Percentiles rank a stretch among this genome's conserved stretches.
phyloP scores from a whole-genome alignment of 2,329 filamentous ascomycete species.

The Pseudogymnoascus sp. region DNA sequence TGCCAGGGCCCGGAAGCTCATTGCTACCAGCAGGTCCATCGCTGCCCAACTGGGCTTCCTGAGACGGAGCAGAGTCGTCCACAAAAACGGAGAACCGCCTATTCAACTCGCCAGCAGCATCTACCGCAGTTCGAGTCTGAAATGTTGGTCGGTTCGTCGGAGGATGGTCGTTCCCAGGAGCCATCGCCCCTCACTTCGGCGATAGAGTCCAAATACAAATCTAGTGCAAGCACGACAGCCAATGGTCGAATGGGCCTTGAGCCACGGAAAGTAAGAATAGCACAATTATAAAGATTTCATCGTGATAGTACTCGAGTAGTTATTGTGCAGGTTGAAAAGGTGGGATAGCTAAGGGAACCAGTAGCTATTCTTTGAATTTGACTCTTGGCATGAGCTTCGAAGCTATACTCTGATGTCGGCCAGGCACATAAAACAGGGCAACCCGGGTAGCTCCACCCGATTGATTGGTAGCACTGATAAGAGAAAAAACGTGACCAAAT shows the following conservation, averaged over 20 bases:
- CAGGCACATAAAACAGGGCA: slow-evolving; percentile 8
- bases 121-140: slow-evolving; percentile 37
- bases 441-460: slow-evolving; percentile 9
- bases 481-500: slow-evolving; percentile 7
- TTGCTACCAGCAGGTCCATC: background rate
- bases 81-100: slow-evolving; percentile 29
- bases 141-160: slow-evolving; percentile 25
- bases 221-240: background rate
- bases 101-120: slow-evolving; percentile 38
- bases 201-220: background rate
- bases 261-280: background rate
- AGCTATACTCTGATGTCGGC: slow-evolving; percentile 4
- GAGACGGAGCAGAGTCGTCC: background rate
- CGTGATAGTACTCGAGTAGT: background rate
- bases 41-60: background rate
- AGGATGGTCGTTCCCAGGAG: background rate
- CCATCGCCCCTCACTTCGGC: slow-evolving; percentile 6
- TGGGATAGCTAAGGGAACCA: background rate
- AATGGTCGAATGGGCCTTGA: background rate
- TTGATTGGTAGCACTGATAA: slow-evolving; percentile 7
- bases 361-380: background rate
- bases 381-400: background rate
- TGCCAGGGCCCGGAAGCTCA: background rate
- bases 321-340: background rate
- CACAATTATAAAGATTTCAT: background rate